Evolutionary conservation across 495 filamentous ascomycete genomes (phyloP), one percentile per base, ranked within the genome.

Genomic region (Aspergillus mulundensis): DNA sequence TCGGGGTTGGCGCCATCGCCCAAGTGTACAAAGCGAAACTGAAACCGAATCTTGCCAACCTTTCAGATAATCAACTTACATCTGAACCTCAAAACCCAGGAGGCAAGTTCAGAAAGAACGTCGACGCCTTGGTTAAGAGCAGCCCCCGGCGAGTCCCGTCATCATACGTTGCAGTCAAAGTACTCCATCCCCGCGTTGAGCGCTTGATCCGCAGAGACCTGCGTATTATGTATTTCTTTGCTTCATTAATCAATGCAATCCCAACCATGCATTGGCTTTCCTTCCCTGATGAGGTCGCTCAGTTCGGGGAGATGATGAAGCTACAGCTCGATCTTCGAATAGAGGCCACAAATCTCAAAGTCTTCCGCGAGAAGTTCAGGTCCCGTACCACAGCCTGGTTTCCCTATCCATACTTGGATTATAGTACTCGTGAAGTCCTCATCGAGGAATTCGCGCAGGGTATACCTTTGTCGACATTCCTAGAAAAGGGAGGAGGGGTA

Each of bases 241-340:
- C 95, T 38, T 76, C 85, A 0, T 62, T 89, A 19, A 82, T 97
- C 53, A 95, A 97, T 68, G 75, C 80, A 7, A 88, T 97, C 46
- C 95, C 95, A 2, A 97, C 93, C 0, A 92, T 99, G 67, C 88
- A 99, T 65, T 99, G 95, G 95, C 77, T 99, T 16, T 96, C 93
- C 2, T 84, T 99, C 32, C 95, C 95, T 0, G 91, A 96, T 62
- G 95, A 99, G 67, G 95, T 96, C 23, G 67, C 76, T 18, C 91
- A 96, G 66, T 99, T 99, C 62, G 93, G 91, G 11, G 87, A 93
- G 64, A 99, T 99, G 95, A 99, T 99, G 95, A 86, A 87, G 61
- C 75, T 97, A 18, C 95, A 99, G 57, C 77, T 99, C 14, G 95
- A 99, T 72, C 77, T 99, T 15, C 87, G 95, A 34, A 99, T 99